Conservation (phyloP, 2,329 filamentous ascomycete genomes). For the Aspergillaceae sp. region DNA sequence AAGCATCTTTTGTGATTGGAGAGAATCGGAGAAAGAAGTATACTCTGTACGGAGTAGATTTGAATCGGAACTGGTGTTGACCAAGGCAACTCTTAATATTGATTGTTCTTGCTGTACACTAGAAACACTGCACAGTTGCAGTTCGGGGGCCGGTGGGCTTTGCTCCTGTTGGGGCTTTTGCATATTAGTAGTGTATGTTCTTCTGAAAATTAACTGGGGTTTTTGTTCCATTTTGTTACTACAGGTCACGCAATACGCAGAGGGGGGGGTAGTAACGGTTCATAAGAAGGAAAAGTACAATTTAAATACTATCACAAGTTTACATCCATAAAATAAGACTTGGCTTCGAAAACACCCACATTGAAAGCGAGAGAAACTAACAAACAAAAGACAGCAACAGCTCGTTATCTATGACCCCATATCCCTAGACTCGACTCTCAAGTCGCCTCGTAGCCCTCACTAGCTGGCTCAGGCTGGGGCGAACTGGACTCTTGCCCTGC, state of each 20-base stretch:
- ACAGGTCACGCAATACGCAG: no score
- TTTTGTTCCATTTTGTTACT: conserved; percentile 8
- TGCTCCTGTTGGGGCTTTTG: conserved; percentile 19
- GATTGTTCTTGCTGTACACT: conserved; percentile 24
- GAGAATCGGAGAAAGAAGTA: no score
- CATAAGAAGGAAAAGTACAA: conserved; percentile 4
- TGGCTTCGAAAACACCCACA: neutral
- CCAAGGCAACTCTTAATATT: neutral
- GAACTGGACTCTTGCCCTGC: conserved; percentile 21
- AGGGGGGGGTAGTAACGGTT: neutral
- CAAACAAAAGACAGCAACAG: conserved; percentile 6
- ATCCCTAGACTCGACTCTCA: conserved; percentile 13
- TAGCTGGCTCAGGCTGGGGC: conserved; percentile 38
- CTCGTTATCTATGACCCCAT: conserved; percentile 14
- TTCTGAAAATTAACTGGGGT: conserved; percentile 19
- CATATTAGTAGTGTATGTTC: conserved; percentile 18
- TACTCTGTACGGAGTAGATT: no score
- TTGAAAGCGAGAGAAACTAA: neutral
- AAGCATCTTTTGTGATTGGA: conserved; percentile 6
- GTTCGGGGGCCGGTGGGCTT: conserved; percentile 11
- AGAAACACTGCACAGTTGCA: conserved; percentile 20
- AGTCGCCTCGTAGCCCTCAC: conserved; percentile 41
- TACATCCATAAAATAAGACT: neutral
- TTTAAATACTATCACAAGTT: conserved; percentile 6
- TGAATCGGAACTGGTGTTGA: neutral